Base-by-base conservation (phyloP, 1,284 basidiomycete species). In the Coniferiporia sulphurascens region DNA sequence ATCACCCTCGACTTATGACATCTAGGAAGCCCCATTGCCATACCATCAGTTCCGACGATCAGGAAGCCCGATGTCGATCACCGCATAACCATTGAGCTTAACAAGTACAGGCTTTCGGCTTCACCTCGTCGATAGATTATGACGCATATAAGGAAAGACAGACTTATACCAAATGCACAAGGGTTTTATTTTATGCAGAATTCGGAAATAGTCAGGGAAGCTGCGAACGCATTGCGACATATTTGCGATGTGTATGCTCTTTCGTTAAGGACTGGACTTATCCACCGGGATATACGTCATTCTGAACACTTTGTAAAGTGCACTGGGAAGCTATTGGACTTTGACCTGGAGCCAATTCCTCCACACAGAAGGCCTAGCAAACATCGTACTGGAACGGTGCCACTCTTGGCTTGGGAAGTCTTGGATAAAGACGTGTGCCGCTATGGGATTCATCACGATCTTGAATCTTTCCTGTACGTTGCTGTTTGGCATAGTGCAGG, bases 321-420 rank as follows among this genome's bases (percentile, higher is more conserved):
- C 15, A 15, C 41, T n/a, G 56, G 48, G 10, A 45, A 41, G 13
- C 12, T 57, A n/a, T n/a, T 57, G 9, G 56, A 57, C 48, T 50
- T 50, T 27, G 56, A 50, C 41, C 38, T 50, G 13, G 48, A 12
- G 13, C 17, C 38, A 4, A 15, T 50, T 4, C 54, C 54, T 15
- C 21, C 15, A 4, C 43, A 27, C 8, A 1, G 38, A 15, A 10
- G 15, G 9, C 8, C 2, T 3, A 45, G n/a, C 8, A 13, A 34
- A 46, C 38, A 32, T 21, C 38, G 54, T 6, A 13, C 41, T 3
- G 54, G 54, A 6, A 48, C 54, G 22, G 36, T 22, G 7, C 54
- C 54, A 10, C 34, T 55, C 21, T 48, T 55, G 54, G 54, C 54
- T 15, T 4, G 22, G 7, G 54, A 55, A 35, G 45, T 34, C 27